Base-by-base conservation (phyloP, 768 basidiomycete species). In the Rhodocollybia butyracea region DNA sequence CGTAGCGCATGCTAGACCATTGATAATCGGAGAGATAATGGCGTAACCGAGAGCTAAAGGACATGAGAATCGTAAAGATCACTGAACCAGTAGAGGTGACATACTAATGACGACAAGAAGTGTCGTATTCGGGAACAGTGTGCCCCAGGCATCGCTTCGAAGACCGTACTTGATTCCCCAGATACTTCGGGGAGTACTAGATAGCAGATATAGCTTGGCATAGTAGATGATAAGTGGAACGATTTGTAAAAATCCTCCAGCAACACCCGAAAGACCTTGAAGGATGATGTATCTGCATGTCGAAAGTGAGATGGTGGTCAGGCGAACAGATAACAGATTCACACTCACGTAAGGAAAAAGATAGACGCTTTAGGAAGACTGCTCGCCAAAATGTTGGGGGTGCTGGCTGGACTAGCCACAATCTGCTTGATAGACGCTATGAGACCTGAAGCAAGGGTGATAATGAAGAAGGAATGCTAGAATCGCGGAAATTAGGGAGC, bases 391-490 rank as follows among this genome's bases (percentile, higher is more conserved):
- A 89, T 73, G 0, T 68, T 77, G 0, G 95, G 88, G 24, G 90
- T 73, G 0, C 81, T 83, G 0, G 77, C 73, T 0, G 94, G 94
- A 68, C 91, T 81, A 51, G 85, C 70, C 21, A 83, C 68, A 46
- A 98, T 69, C 2, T 70, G 66, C 3, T 79, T 74, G 3, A 97
- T 73, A 0, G 94, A 79, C 3, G 86, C 76, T 54, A 94, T 76
- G 59, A 99, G 80, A 52, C 96, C 96, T 2, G 91, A 88, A 31
- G 84, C 78, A 30, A 98, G 68, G 0, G 94, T 91, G 31, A 97
- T 85, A 62, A 97, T 83, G 41, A 98, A 74, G 83, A 98, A 99
- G 2, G 91, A 92, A 71, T 98, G 90, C 89, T 97, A 71, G 21
- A 34, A 42, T 45, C 13, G 27, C 17, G 17, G 31, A 38, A 12